Conservation (phyloP, 1,139 yeast genomes). For the Wickerhamomyces sp. region DNA sequence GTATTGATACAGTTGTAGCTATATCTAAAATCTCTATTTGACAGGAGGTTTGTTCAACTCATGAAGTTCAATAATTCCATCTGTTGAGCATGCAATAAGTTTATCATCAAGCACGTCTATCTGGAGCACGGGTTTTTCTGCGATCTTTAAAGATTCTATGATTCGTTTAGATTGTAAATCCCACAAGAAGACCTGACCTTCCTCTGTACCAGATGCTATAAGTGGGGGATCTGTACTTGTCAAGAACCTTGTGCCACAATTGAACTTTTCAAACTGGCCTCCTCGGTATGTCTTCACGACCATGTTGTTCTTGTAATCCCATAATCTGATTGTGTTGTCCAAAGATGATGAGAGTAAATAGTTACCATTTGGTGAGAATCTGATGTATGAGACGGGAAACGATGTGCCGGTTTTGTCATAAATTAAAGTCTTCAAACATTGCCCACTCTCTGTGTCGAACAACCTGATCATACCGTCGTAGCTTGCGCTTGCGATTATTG, state of each 20-base stretch:
- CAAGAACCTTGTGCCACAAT: conserved; percentile 18
- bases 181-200: conserved; percentile 63
- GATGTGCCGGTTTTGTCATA: conserved; percentile 64
- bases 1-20: too few species aligned
- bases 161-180: conserved; percentile 64
- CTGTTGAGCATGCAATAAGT: conserved; percentile 39
- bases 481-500: conserved; percentile 81
- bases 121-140: conserved; percentile 40
- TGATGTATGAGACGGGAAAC: conserved; percentile 71
- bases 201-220: conserved; percentile 60
- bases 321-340: conserved; percentile 71
- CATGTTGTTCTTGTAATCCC: conserved; percentile 78
- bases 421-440: conserved; percentile 84
- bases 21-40: too few species aligned
- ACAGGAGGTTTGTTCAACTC: too few species aligned
- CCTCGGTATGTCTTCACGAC: conserved; percentile 67
- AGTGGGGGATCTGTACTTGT: conserved; percentile 11
- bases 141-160: conserved; percentile 32
- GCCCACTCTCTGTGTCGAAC: conserved; percentile 86
- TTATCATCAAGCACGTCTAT: conserved; percentile 38
- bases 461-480: conserved; percentile 85
- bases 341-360: conserved; percentile 73
- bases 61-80: conserved; percentile 36
- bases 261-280: conserved; percentile 17
- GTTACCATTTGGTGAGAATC: conserved; percentile 77